Base-by-base conservation (phyloP, 164 flowering plant species). In the Kalanchoe fedtschenkoi region DNA sequence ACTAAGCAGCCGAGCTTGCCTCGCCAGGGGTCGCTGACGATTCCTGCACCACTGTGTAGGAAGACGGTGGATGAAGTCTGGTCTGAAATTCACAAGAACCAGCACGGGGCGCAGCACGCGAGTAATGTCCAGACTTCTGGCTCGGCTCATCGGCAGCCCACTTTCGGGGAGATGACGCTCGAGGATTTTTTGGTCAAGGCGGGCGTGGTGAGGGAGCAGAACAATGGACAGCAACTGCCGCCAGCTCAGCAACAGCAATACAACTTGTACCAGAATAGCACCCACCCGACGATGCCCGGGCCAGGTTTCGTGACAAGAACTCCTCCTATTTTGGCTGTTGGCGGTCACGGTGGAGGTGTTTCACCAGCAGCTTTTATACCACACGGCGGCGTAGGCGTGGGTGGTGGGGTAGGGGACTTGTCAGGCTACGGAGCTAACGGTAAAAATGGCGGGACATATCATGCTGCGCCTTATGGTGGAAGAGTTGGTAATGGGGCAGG, bases 1-100 rank as follows among this genome's bases (percentile, higher is more conserved):
- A 57, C 63, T 1, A 66, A 65, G 70, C 90, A 89, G 41, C 77
- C 71, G 4, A 81, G 88, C 69, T 67, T 93, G 58, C 60, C 82
- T 5, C 77, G 95, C 0, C 99, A 90, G 62, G 87, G 80, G 33
- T 88, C 97, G 2, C 71, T 89, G 21, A 67, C 82, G 3, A 70
- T 93, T 44, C 95, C 99, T 0, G 78, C 80, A 0, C 88, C 91
- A 0, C 74, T 93, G 28, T 81, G 81, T 42, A 63, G 81, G 46
- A 93, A 90, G 64, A 93, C 99, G 0, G 99, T 90, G 6, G 97
- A 93, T 2, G 93, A 93, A 62, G 97, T 93, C 6, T 93, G 97
- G 99, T 80, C 88, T 0, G 96, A 90, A 61, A 93, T 93, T 28
- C 96, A 86, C 42, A 62, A 55, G 58, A 75, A 60, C 5, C 74